phyloP scores from a whole-genome alignment of 192 early-diverging fungal species.

The Coemansia sp. region DNA sequence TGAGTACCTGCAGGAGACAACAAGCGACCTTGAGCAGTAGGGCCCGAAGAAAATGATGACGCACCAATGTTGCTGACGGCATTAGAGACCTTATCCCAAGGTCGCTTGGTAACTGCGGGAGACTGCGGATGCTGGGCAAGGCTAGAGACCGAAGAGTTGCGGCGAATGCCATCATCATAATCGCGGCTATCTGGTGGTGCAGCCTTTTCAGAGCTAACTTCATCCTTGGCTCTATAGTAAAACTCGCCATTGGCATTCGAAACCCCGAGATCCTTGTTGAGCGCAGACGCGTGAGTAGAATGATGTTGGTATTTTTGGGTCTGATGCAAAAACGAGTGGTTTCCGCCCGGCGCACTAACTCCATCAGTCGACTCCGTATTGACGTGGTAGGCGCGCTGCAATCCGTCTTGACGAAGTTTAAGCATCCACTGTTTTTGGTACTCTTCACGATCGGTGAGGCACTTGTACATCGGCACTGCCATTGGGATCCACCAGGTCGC shows the following conservation, averaged over 20 bases:
- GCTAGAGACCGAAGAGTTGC: background rate
- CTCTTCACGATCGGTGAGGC: slow-evolving; percentile 19
- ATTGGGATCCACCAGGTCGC: slow-evolving; percentile 48
- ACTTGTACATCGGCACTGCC: slow-evolving; percentile 36
- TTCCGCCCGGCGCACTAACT: background rate
- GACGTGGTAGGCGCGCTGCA: slow-evolving; percentile 38
- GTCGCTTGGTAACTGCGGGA: background rate
- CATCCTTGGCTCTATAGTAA: background rate
- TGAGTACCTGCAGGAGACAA: background rate
- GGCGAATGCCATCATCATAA: background rate
- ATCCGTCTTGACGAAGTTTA: slow-evolving; percentile 32
- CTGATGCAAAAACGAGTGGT: background rate
- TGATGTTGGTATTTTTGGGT: background rate
- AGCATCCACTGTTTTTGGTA: slow-evolving; percentile 27
- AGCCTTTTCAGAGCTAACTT: background rate
- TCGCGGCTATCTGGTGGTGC: background rate
- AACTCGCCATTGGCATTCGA: background rate
- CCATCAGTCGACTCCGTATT: background rate
- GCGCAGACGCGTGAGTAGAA: background rate
- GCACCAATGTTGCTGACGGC: background rate
- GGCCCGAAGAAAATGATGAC: background rate
- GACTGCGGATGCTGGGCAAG: background rate
- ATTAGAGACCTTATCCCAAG: background rate
- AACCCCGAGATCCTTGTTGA: background rate
- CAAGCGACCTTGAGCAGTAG: background rate